Evolutionary conservation across 2,329 filamentous ascomycete species (phyloP), one percentile per base, ranked within the genome.

Genomic region (Aspergillus awamori): DNA sequence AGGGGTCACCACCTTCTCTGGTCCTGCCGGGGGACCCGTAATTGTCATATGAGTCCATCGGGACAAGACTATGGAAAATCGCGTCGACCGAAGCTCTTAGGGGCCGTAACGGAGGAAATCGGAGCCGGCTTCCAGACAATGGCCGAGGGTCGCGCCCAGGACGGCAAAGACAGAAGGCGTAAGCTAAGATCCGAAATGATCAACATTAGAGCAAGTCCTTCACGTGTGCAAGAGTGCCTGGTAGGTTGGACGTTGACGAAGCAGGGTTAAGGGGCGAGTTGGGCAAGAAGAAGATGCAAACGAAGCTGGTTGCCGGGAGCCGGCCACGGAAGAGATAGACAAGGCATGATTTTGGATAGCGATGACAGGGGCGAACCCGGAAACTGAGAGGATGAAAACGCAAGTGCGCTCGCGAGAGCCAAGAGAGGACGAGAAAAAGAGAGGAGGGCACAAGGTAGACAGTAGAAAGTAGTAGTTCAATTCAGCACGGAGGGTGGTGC

Each of bases 31-130:
- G 79, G 33, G 80, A 82, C 11, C 72, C 76, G 62, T 78, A 80
- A n/a, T 69, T 69, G 56, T 82, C 80, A 62, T 80, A 81, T 15
- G 80, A 75, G 73, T 82, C 80, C 80, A 82, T 82, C 28, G 65
- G 26, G 28, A 30, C 30, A 26, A 38, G 53, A 17, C 7, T 22
- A 24, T 33, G 28, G n/a, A 41, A 11, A 15, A 53, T 58, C 30
- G 30, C 28, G 24, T 36, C 15, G 30, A 51, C 24, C 47, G 36
- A 53, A 20, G 47, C 15, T 30, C 28, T 26, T 30, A n/a, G 7
- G 15, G 15, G 26, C 5, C 15, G 15, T 49, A 24, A 33, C 22
- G 17, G 58, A 43, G 53, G 20, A 17, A 48, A 56, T 49, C 15
- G 38, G 47, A n/a, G 33, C 8, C 24, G 10, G 47, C 30, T 33